Conservation (phyloP, 2,329 filamentous ascomycete species). For the Epicoccum nigrum region DNA sequence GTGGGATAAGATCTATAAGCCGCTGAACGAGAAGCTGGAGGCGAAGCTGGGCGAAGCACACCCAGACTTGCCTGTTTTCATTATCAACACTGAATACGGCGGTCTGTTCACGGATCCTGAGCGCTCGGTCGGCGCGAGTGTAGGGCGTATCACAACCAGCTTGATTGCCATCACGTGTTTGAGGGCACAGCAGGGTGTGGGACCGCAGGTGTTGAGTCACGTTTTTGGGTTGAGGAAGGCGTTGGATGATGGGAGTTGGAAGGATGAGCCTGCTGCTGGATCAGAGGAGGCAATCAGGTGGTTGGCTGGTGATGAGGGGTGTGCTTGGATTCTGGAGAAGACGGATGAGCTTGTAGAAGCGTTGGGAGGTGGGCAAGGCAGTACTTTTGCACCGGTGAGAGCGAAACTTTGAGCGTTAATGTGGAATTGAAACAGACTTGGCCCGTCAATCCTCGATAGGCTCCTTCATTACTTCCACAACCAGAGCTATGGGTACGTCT, state of each 20-base stretch:
- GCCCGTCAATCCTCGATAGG: too few species aligned
- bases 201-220: conserved; percentile 80
- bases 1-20: conserved; percentile 79
- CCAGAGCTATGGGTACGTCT: too few species aligned
- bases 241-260: conserved; percentile 68
- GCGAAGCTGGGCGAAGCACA: conserved; percentile 75
- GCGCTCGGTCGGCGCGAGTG: conserved; percentile 54
- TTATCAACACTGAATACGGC: conserved; percentile 76
- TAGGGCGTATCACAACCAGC: conserved; percentile 74
- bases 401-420: conserved; percentile 31
- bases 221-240: conserved; percentile 81
- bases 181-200: conserved; percentile 79
- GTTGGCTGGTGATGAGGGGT: conserved; percentile 70
- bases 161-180: conserved; percentile 76
- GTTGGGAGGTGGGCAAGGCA: conserved; percentile 37
- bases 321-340: conserved; percentile 65
- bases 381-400: conserved; percentile 39
- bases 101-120: conserved; percentile 73
- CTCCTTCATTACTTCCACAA: too few species aligned
- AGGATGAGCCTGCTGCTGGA: conserved; percentile 52
- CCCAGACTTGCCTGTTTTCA: conserved; percentile 81
- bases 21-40: conserved; percentile 74
- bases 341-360: conserved; percentile 65
- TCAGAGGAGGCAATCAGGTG: conserved; percentile 64
- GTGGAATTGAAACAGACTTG: too few species aligned